phyloP scores from a whole-genome alignment of 257 asterid genomes.

The Petrea volubilis region DNA sequence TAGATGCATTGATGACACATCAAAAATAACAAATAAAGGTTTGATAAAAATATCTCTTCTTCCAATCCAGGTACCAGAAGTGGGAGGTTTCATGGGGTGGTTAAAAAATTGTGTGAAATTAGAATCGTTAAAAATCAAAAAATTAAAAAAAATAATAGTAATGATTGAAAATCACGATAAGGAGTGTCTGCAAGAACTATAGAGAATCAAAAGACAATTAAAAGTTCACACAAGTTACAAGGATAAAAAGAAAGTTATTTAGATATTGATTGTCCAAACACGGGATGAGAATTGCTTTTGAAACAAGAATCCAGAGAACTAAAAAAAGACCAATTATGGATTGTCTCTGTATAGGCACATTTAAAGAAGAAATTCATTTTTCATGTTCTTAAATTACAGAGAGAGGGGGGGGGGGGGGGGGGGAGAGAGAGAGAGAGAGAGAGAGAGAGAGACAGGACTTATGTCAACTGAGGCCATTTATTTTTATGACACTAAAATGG shows the following conservation, averaged over 20 bases:
- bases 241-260: neutral
- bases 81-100: too few relatives aligned
- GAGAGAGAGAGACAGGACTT: neutral
- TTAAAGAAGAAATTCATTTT: neutral
- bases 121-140: too few relatives aligned
- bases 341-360: constrained; percentile 8
- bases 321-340: neutral
- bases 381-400: too few relatives aligned
- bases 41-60: neutral
- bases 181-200: too few relatives aligned
- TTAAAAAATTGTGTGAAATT: too few relatives aligned
- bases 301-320: constrained; percentile 1
- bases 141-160: too few relatives aligned
- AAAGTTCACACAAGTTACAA: neutral
- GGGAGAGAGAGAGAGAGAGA: too few relatives aligned
- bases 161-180: too few relatives aligned
- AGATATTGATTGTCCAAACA: neutral
- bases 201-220: too few relatives aligned
- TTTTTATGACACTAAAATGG: neutral
- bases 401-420: too few relatives aligned
- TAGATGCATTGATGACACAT: too few relatives aligned
- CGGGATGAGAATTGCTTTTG: neutral
- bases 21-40: neutral
- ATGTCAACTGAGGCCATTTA: constrained; percentile 9
- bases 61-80: too few relatives aligned